Evolutionary conservation across 2,329 filamentous ascomycete species (phyloP), one percentile per base, ranked within the genome.

Genomic region (Botryotinia narcissicola): DNA sequence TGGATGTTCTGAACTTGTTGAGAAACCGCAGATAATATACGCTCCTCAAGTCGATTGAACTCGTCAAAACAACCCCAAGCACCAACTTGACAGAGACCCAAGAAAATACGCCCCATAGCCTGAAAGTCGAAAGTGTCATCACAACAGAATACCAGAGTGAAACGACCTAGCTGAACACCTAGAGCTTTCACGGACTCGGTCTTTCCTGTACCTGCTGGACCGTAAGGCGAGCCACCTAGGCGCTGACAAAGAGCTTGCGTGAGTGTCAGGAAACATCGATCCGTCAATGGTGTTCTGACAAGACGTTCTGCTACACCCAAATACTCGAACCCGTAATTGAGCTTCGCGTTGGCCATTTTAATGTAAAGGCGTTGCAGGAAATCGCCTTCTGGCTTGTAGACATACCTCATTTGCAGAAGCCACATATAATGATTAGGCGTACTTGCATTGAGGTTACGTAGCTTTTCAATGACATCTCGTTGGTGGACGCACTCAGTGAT

Each of bases 41-140:
- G 91, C 84, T 99, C 96, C 80, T 99, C 96, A 32, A 99, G 87
- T 88, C 96, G 93, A 84, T 99, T 99, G 87, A 99, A 99, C 85
- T 99, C 96, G 81, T 99, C 96, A 83, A 99, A 99, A 86, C 96
- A 99, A 80, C 97, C 97, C 96, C 96, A 99, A 7, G 96, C 96
- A 82, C 96, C 96, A 66, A 99, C 96, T 82, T 99, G 96, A 82
- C 97, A 99, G 75, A 99, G 97, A 87, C 96, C 96, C 51, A 99
- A 87, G 88, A 99, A 99, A 79, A 99, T 99, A 78, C 96, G 93
- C 22, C 97, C 97, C 96, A 99, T 99, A 69, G 96, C 96, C 81
- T 99, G 96, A 87, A 98, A 99, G 83, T 99, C 96, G 80, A 99
- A 99, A 0, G 96, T 99, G 83, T 99, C 96, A 81, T 99, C 96